Evolutionary conservation across 2,329 filamentous ascomycete genomes (phyloP).

Genomic region (Diaporthe aspalathi): DNA sequence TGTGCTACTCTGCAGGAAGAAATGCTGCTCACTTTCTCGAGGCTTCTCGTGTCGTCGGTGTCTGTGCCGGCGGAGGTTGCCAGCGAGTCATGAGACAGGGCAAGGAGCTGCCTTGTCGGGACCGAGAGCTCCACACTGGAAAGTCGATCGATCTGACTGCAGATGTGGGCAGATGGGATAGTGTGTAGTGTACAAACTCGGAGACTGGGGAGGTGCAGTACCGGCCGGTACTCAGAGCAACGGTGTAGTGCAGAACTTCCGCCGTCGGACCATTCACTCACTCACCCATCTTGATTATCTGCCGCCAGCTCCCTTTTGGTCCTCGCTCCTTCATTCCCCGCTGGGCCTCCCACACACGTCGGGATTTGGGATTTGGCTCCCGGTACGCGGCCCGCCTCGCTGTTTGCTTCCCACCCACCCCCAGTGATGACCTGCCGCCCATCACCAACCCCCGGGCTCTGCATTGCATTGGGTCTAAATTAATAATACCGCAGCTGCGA

Average conservation of each 20-base stretch:
- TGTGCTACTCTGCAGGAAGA: too few species aligned
- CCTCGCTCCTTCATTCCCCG: neutral
- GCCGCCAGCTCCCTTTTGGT: neutral
- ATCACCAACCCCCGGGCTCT: neutral
- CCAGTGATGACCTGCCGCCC: neutral
- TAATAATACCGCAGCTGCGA: conserved; percentile 23
- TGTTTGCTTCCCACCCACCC: neutral
- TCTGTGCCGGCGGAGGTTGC: neutral
- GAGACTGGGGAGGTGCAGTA: neutral
- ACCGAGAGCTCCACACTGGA: conserved; percentile 10
- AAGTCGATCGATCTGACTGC: conserved; percentile 26
- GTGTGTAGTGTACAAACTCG: too few species aligned
- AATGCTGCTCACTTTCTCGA: conserved; percentile 8
- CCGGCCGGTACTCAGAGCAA: neutral
- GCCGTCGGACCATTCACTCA: neutral
- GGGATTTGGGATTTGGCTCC: conserved; percentile 31
- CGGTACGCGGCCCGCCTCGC: conserved; percentile 18
- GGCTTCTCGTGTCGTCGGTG: conserved; percentile 1
- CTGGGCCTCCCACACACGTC: conserved; percentile 11
- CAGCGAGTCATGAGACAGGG: conserved; percentile 25
- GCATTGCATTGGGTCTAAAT: conserved; percentile 20
- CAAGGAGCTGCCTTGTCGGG: neutral
- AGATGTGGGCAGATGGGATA: conserved; percentile 19
- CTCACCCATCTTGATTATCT: neutral
- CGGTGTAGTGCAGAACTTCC: neutral